phyloP scores from a whole-genome alignment of 2,329 filamentous ascomycete genomes.

The Cladosporium sp. region DNA sequence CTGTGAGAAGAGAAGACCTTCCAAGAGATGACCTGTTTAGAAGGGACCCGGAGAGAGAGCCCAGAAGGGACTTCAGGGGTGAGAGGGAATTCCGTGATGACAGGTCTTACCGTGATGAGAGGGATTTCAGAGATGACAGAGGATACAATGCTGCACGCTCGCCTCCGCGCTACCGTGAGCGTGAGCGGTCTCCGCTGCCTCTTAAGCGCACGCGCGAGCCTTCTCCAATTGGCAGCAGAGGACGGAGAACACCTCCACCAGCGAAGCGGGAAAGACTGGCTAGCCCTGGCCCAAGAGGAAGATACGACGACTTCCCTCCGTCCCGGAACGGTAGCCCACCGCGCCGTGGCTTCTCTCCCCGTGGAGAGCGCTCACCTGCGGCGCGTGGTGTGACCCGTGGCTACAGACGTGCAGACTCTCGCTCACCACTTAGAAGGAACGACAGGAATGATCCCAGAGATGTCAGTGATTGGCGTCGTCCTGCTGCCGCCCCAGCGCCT shows the following conservation, averaged over 20 bases:
- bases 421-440: constrained; percentile 51
- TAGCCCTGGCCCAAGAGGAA: constrained; percentile 36
- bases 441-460: constrained; percentile 46
- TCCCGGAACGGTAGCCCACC: constrained; percentile 33
- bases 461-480: constrained; percentile 46
- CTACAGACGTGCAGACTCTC: constrained; percentile 45
- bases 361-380: constrained; percentile 33
- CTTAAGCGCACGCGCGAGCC: constrained; percentile 42
- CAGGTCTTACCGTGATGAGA: constrained; percentile 17
- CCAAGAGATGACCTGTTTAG: constrained; percentile 34
- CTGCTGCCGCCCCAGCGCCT: not conserved
- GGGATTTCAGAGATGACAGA: constrained; percentile 30
- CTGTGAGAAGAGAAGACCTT: constrained; percentile 30
- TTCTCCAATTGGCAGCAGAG: constrained; percentile 46
- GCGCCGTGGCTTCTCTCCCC: constrained; percentile 40
- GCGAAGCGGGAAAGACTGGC: constrained; percentile 38
- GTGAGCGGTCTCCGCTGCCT: constrained; percentile 37
- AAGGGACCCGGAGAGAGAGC: constrained; percentile 29
- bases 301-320: constrained; percentile 45
- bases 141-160: constrained; percentile 30
- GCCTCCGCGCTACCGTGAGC: constrained; percentile 38
- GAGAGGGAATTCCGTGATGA: constrained; percentile 24
- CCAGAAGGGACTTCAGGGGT: constrained; percentile 10
- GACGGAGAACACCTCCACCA: constrained; percentile 39
- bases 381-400: constrained; percentile 30